Evolutionary conservation across 2,329 filamentous ascomycete species (phyloP).

Genomic region (Incumbomyces lentus): DNA sequence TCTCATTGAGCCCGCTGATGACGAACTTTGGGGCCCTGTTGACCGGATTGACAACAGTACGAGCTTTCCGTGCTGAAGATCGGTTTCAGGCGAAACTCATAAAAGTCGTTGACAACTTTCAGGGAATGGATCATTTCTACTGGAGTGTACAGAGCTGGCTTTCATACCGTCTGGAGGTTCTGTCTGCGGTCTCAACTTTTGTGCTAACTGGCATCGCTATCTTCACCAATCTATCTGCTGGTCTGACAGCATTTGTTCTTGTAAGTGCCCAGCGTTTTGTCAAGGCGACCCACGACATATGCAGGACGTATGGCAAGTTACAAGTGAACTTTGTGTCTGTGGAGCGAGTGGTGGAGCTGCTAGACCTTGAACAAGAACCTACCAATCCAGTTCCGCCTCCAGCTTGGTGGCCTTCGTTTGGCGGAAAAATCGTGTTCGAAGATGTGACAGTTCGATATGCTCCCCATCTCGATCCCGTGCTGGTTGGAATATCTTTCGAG

Average conservation of each 20-base stretch:
- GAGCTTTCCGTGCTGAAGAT: constrained; percentile 67
- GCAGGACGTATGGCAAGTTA: constrained; percentile 68
- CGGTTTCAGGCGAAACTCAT: constrained; percentile 75
- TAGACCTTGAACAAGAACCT: constrained; percentile 67
- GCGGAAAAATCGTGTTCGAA: constrained; percentile 65
- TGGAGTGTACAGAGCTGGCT: constrained; percentile 84
- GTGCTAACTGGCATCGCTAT: constrained; percentile 64
- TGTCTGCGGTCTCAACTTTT: constrained; percentile 66
- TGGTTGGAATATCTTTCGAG: constrained; percentile 57
- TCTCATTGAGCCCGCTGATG: constrained; percentile 77
- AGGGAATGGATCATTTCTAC: constrained; percentile 94
- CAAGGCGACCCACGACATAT: constrained; percentile 59
- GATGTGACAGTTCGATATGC: constrained; percentile 71
- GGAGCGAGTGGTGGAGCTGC: constrained; percentile 72
- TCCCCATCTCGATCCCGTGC: constrained; percentile 61
- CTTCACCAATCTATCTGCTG: constrained; percentile 62
- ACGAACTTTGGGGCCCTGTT: constrained; percentile 85
- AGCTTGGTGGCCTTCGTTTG: constrained; percentile 63
- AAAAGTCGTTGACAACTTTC: constrained; percentile 72
- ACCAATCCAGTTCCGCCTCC: constrained; percentile 58
- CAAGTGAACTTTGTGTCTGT: constrained; percentile 91
- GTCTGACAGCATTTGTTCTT: constrained; percentile 73
- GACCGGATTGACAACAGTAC: constrained; percentile 75
- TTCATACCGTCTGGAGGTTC: constrained; percentile 62
- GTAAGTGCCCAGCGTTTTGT: constrained; percentile 58